Evolutionary conservation across 192 early-diverging fungal species (phyloP), one percentile per base, ranked within the genome.

Genomic region (Haplosporangium gracile): DNA sequence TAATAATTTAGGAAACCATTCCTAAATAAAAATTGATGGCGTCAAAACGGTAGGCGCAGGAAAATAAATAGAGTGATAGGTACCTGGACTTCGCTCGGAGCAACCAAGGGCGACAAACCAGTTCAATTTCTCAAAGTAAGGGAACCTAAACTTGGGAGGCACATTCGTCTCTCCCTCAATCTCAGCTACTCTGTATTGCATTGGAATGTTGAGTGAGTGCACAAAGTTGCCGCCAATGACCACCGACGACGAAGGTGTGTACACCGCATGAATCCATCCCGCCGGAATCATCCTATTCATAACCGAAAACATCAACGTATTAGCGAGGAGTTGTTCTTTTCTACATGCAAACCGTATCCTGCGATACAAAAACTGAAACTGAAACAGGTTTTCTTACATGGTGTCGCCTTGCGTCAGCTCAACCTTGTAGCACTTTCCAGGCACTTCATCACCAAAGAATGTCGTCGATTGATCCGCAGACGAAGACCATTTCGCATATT

Each of bases 201-300:
- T 91, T 18, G 78, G 76, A 8, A 95, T 93, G 75, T 95, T 94
- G 40, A 96, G 88, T 26, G 95, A 93, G 75, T 97, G 96, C 60
- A 98, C 90, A 84, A 97, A 99, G 85, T 98, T 99, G 69, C 98
- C 98, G 24, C 98, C 97, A 78, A 99, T 97, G 0, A 98, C 97
- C 10, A 99, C 88, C 0, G 96, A 93, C 70, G 98, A 96, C 29
- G 89, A 88, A 10, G 97, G 95, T 6, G 97, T 99, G 82, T 95
- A 96, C 10, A 98, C 97, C 1, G 98, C 95, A 83, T 99, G 98
- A 78, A 99, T 98, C 97, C 98, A 99, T 43, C 98, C 98, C 10
- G 97, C 94, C 26, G 98, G 98, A 70, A 99, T 97, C 60, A 98
- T 88, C 94, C 96, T 95, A 60, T 39, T 22, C 24, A 57, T 45